Evolutionary conservation across 768 basidiomycete genomes (phyloP).

Genomic region (Lentinula edodes): DNA sequence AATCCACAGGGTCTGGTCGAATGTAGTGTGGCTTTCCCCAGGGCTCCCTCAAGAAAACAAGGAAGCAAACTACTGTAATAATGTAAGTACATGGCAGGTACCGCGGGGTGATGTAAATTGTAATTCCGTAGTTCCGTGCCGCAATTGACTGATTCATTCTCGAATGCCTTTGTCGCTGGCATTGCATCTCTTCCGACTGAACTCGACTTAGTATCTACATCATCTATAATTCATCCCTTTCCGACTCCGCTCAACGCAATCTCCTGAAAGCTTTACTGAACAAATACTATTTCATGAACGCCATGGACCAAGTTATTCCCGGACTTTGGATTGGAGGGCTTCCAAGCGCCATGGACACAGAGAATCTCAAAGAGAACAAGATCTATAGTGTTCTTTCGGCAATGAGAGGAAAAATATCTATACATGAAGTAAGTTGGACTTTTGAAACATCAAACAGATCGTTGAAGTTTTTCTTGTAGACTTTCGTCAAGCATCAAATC

Average conservation of each 20-base stretch:
- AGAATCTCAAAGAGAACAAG: constrained; percentile 58
- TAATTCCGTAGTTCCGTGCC: no score
- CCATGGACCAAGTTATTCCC: constrained; percentile 76
- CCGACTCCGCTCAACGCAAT: not conserved
- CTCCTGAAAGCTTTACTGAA: not conserved
- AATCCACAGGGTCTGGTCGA: no score
- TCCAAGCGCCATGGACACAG: constrained; percentile 57
- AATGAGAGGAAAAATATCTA: constrained; percentile 63
- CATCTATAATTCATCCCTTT: not conserved
- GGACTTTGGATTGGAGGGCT: constrained; percentile 86
- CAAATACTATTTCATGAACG: not conserved
- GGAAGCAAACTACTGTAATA: no score
- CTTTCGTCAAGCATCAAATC: constrained; percentile 76
- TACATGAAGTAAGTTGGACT: constrained; percentile 48
- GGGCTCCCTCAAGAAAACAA: no score
- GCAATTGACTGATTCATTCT: not conserved
- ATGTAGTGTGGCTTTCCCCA: no score
- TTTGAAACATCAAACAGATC: not conserved
- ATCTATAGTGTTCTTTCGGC: constrained; percentile 72
- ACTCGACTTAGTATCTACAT: not conserved
- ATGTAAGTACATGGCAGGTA: no score
- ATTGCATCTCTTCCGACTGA: not conserved
- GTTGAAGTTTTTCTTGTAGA: constrained; percentile 36
- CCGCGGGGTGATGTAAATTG: no score
- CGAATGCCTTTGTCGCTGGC: not conserved